Evolutionary conservation across 176 grass and related monocot species (phyloP).

Genomic region (Otatea glauca): DNA sequence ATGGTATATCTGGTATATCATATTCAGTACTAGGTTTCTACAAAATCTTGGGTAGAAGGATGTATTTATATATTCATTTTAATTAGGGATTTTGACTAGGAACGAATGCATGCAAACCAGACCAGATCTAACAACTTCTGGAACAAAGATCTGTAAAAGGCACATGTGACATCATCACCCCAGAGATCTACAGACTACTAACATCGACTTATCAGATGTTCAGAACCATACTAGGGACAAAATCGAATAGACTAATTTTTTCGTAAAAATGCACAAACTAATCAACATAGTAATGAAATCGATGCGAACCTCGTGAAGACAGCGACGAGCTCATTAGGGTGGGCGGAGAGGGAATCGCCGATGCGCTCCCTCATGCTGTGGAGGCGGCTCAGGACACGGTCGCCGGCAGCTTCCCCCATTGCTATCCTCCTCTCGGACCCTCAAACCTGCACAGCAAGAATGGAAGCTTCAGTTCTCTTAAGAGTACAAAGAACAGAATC

Average conservation of each 20-base stretch:
- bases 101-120: slow-evolving; percentile 6
- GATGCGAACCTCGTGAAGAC: slow-evolving; percentile 86
- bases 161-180: not conserved
- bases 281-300: not conserved
- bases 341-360: slow-evolving; percentile 84
- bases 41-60: not conserved
- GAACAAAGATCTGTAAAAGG: not conserved
- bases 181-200: not conserved
- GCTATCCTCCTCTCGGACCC: slow-evolving; percentile 37
- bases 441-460: slow-evolving; percentile 39
- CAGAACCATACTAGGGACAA: not conserved
- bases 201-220: not conserved
- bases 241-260: not conserved
- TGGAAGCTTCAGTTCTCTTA: not conserved
- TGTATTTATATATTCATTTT: slow-evolving; percentile 25
- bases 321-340: slow-evolving; percentile 94
- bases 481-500: not conserved
- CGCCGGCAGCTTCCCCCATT: slow-evolving; percentile 73
- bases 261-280: not conserved
- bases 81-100: not conserved
- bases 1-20: not conserved
- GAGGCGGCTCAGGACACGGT: slow-evolving; percentile 76
- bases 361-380: slow-evolving; percentile 92
- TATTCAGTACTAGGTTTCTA: slow-evolving; percentile 33
- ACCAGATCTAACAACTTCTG: slow-evolving; percentile 34